Conservation (phyloP, 2,329 filamentous ascomycete species). For the Aspergillus brasiliensis region DNA sequence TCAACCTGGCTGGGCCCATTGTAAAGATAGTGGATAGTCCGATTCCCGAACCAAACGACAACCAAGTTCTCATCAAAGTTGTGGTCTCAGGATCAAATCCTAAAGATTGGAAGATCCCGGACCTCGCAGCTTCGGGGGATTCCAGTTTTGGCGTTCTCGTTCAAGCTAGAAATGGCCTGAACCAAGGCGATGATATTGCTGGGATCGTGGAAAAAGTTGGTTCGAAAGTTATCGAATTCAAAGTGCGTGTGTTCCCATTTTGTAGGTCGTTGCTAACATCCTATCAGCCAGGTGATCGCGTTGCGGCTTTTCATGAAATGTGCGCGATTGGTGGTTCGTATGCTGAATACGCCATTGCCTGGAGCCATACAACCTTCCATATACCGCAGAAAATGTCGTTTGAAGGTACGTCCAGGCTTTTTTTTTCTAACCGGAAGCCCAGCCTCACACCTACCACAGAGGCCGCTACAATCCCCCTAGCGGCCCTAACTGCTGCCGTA, state of each 20-base stretch:
- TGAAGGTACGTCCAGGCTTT: constrained; percentile 52
- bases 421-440: too few relatives aligned
- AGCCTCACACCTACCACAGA: constrained; percentile 59
- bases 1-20: constrained; percentile 5
- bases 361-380: constrained; percentile 57
- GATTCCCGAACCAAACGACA: constrained; percentile 42
- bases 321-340: constrained; percentile 52
- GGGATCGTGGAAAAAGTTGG: constrained; percentile 55
- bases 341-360: constrained; percentile 59
- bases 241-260: constrained; percentile 17
- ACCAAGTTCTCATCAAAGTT: constrained; percentile 45
- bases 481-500: constrained; percentile 55
- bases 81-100: constrained; percentile 48
- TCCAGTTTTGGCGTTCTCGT: too few relatives aligned
- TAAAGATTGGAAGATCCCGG: constrained; percentile 49
- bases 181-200: constrained; percentile 49
- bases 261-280: too few relatives aligned
- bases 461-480: constrained; percentile 57
- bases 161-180: constrained; percentile 1
- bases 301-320: constrained; percentile 55
- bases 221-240: constrained; percentile 55
- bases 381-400: constrained; percentile 54
- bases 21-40: constrained; percentile 46
- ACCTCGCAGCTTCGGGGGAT: constrained; percentile 1
- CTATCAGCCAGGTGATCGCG: constrained; percentile 52